Evolutionary conservation across 495 filamentous ascomycete genomes (phyloP).

Genomic region (Aspergillus funiculosus): DNA sequence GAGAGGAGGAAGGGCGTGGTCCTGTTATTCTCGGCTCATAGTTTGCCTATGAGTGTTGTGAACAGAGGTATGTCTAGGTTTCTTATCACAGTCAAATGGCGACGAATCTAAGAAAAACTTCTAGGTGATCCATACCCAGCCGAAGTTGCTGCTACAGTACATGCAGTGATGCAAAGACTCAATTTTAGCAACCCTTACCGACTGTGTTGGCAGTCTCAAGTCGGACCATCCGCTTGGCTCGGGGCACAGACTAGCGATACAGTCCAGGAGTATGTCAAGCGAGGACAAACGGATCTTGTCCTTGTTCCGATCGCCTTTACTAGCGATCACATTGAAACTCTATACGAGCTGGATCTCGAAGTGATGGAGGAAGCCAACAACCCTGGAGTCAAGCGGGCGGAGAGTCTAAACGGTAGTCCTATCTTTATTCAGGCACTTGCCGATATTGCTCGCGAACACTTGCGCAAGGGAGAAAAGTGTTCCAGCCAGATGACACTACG

Average conservation of each 20-base stretch:
- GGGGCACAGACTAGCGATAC: conserved; percentile 88
- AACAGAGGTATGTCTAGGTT: conserved; percentile 61
- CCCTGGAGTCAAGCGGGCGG: conserved; percentile 73
- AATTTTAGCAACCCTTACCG: conserved; percentile 84
- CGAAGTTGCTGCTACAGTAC: conserved; percentile 94
- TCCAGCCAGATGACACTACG: conserved; percentile 83
- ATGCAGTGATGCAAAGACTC: conserved; percentile 90
- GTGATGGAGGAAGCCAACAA: conserved; percentile 87
- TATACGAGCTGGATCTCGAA: conserved; percentile 92
- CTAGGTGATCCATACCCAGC: conserved; percentile 90
- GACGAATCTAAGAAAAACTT: not conserved
- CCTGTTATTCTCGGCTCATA: conserved; percentile 90
- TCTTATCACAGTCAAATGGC: not conserved
- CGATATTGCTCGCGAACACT: conserved; percentile 73
- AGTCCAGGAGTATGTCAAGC: conserved; percentile 80
- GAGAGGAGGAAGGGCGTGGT: conserved; percentile 74
- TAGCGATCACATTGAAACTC: conserved; percentile 95
- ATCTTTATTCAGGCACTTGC: conserved; percentile 90
- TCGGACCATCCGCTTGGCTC: conserved; percentile 91
- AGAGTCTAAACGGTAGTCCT: conserved; percentile 87
- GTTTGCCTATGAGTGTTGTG: conserved; percentile 92
- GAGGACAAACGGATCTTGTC: conserved; percentile 84
- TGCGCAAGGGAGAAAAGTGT: conserved; percentile 61
- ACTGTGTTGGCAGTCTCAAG: conserved; percentile 96
- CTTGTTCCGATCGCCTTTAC: conserved; percentile 97